phyloP scores from a whole-genome alignment of 2,329 filamentous ascomycete genomes.

The Pestalotiopsis sp. region DNA sequence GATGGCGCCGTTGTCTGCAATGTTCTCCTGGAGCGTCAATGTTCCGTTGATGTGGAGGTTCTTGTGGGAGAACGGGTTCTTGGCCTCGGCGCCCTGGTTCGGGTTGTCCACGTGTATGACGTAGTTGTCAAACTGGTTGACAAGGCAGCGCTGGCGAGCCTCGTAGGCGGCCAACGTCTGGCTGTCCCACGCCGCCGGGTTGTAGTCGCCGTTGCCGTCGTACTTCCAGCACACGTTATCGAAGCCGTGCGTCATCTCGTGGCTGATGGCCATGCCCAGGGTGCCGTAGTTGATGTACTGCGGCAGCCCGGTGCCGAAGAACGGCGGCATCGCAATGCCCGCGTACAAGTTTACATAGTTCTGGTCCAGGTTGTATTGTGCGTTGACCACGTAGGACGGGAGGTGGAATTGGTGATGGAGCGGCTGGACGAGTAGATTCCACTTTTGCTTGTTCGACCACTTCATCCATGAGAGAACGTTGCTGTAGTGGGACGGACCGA shows the following conservation, averaged over 20 bases:
- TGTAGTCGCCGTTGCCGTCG: constrained; percentile 60
- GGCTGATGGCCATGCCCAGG: constrained; percentile 66
- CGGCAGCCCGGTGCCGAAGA: constrained; percentile 40
- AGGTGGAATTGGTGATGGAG: background rate
- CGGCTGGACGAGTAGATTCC: background rate
- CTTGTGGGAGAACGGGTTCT: constrained; percentile 14
- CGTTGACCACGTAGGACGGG: background rate
- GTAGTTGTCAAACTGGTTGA: constrained; percentile 58
- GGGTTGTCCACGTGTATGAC: constrained; percentile 58
- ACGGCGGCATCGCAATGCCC: background rate
- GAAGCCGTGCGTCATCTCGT: constrained; percentile 71
- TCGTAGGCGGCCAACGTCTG: constrained; percentile 46
- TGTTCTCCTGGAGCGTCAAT: constrained; percentile 68
- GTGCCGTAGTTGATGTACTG: constrained; percentile 69
- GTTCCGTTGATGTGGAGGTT: constrained; percentile 55
- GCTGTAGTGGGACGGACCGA: background rate
- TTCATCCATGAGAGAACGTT: background rate
- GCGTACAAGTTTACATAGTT: background rate
- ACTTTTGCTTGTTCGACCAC: background rate
- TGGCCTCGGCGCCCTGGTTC: constrained; percentile 38
- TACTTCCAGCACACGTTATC: constrained; percentile 61
- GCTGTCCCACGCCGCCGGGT: background rate
- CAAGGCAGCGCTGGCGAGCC: constrained; percentile 62
- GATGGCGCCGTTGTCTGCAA: constrained; percentile 69
- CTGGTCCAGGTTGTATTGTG: background rate